phyloP scores from a whole-genome alignment of 2,329 filamentous ascomycete species.

The Claviceps purpurea region DNA sequence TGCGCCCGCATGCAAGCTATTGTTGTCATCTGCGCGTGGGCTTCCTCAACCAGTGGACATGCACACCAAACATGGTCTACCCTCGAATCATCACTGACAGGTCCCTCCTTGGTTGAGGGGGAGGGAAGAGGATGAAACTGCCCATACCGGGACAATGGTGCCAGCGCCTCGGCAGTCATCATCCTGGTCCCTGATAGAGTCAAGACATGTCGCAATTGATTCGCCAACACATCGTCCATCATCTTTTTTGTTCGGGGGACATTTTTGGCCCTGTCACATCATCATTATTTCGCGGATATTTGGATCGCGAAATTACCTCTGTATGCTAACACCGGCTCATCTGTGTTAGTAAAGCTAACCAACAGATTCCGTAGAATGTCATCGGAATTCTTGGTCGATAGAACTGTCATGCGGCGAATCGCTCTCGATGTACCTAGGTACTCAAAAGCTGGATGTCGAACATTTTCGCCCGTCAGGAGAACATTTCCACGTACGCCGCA shows the following conservation, averaged over 20 bases:
- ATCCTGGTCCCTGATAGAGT: neutral
- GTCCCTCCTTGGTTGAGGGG: neutral
- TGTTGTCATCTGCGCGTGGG: neutral
- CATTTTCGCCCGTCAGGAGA: neutral
- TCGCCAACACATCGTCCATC: neutral
- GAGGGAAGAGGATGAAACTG: no score
- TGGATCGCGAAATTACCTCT: neutral
- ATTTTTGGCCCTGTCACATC: conserved; percentile 2
- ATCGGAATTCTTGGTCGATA: neutral
- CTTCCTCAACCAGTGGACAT: neutral
- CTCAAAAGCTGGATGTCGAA: neutral
- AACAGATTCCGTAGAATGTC: no score
- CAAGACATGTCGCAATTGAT: neutral
- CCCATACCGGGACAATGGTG: neutral
- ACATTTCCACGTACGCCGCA: neutral
- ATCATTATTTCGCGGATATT: neutral
- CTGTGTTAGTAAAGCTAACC: neutral
- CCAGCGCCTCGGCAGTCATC: neutral
- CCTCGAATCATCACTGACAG: neutral
- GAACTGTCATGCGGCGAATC: neutral
- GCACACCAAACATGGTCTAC: neutral
- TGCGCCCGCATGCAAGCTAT: neutral
- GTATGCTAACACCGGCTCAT: neutral
- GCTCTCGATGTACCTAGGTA: neutral
- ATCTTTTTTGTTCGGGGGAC: neutral